Evolutionary conservation across 2,329 filamentous ascomycete species (phyloP), one percentile per base, ranked within the genome.

Genomic region (Cladosporium sp.): DNA sequence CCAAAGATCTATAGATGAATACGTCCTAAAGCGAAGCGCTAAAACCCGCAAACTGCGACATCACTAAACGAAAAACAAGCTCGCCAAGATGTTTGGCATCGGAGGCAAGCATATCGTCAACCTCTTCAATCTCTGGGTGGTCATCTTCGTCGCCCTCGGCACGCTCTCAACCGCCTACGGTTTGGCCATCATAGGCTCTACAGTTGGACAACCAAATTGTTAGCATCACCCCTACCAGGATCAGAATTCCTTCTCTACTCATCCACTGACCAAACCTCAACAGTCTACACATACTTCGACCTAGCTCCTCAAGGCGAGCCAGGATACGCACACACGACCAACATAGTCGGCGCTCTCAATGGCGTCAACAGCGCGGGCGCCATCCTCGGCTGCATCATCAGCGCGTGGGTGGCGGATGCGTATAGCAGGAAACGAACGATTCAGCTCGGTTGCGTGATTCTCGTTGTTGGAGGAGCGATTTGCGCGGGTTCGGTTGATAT

Each of bases 321-420:
- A 2, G 71, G 70, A 18, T 75, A 75, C 54, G 56, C 55, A 1
- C 68, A 69, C 39, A 74, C 73, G 1, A 66, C 70, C 3, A 67
- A 69, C 51, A 64, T 72, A 17, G 70, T 74, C 38, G 73, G 70
- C 27, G 73, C 71, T 17, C 64, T 74, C 45, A 75, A 74, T 59
- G 73, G 73, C 30, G 62, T 75, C 5, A 73, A 71, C 55, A 69
- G 68, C 15, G 73, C 71, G 4, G 72, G 72, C n/a, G 68, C 65
- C 19, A 64, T 64, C 30, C 54, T 69, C 17, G 72, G 68, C n/a
- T 65, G 64, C 22, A 45, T 68, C 1, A 62, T 65, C 51, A 69
- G 65, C 37, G 64, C 68, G 7, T 74, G 72, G 68, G 60, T 58
- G n/a, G 67, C 67, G 6, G 69, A 73, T 47, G 59, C 59, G 40